Evolutionary conservation across 1,284 basidiomycete species (phyloP), one percentile per base, ranked within the genome.

Genomic region (Rhodofomes roseus): DNA sequence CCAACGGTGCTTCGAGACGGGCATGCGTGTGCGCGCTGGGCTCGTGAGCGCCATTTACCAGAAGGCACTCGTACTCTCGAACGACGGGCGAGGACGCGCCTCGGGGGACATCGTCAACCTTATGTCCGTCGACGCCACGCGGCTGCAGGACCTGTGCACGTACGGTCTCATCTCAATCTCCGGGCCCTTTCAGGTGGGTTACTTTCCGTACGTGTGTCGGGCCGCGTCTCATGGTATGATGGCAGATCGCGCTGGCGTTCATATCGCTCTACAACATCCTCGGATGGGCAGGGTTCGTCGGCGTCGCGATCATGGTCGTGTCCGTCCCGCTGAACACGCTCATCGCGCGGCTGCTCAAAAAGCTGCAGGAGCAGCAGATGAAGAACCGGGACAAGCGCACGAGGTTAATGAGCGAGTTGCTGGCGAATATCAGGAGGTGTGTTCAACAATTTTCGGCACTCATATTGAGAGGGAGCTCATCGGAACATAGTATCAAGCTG

Each of bases 81-180:
- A 89, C 65, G 89, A 94, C 60, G 94, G 93, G 68, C 85, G 90
- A 4, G 81, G 81, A 68, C 85, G 91, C 39, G 84, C 91, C 0
- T 88, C 92, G 0, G 96, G 96, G 4, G 95, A 98, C 69, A 95
- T 97, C 54, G 93, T 97, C 65, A 98, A 98, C 71, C 75, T 97
- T 29, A 96, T 96, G 90, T 90, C 87, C 12, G 92, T 96, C 34
- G 86, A 93, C 68, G 87, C 94, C 0, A 90, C 88, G 18, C 81
- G 94, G 34, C 78, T 98, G 53, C 93, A 95, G 66, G 95, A 97
- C 70, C 79, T 96, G 40, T 92, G 90, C 70, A 88, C 91, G 1
- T 95, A 93, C 68, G 90, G 84, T 1, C 73, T 92, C 22, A 88
- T 90, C 48, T 77, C 82, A 3, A 76, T 91, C 59, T 90, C 87